phyloP scores from a whole-genome alignment of 371 early-diverging fungal genomes.

The Lichtheimia corymbifera region DNA sequence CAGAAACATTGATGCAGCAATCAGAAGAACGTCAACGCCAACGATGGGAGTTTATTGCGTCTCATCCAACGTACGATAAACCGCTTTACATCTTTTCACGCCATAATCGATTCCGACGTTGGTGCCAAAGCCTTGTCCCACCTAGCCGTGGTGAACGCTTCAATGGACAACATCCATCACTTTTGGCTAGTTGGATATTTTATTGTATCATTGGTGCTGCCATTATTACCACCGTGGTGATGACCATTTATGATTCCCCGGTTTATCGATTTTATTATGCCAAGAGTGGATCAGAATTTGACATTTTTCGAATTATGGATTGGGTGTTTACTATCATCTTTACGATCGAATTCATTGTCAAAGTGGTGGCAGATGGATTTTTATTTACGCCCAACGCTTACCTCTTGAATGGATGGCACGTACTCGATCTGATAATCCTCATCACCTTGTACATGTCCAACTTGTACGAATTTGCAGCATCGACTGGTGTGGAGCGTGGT shows the following conservation, averaged over 20 bases:
- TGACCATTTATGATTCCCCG: conserved; percentile 59
- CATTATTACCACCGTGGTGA: conserved; percentile 50
- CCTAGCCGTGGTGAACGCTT: conserved; percentile 55
- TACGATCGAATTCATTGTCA: conserved; percentile 61
- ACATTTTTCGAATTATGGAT: conserved; percentile 35
- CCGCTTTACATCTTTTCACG: conserved; percentile 58
- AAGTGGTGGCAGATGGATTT: conserved; percentile 68
- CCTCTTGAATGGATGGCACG: conserved; percentile 62
- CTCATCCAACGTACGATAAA: conserved; percentile 65
- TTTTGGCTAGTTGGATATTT: conserved; percentile 42
- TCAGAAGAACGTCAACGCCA: conserved; percentile 46
- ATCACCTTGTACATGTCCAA: conserved; percentile 58
- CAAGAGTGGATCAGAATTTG: conserved; percentile 15
- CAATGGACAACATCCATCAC: conserved; percentile 49
- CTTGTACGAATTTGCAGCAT: conserved; percentile 41
- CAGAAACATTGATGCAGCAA: conserved; percentile 32
- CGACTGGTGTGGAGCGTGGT: conserved; percentile 54
- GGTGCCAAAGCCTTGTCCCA: conserved; percentile 57
- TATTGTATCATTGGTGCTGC: conserved; percentile 43
- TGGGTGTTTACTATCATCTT: conserved; percentile 58
- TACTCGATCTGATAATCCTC: conserved; percentile 71
- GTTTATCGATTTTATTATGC: conserved; percentile 52
- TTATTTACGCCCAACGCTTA: conserved; percentile 69
- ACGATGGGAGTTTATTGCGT: conserved; percentile 54
- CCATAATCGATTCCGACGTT: conserved; percentile 50